Conservation (phyloP, 2,329 filamentous ascomycete genomes). For the Neonectria faginata region DNA sequence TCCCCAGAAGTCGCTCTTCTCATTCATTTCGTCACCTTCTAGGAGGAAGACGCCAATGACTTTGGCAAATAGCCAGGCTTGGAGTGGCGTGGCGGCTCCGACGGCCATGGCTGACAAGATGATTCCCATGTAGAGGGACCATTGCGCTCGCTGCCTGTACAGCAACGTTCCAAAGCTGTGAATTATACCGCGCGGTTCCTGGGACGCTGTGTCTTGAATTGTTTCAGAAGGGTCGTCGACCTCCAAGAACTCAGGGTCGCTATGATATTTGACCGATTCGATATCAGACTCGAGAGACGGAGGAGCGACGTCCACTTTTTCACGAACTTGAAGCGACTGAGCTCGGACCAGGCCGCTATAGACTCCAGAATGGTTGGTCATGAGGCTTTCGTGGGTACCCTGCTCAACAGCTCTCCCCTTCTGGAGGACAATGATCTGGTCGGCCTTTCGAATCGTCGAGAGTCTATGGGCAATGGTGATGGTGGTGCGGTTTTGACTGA, state of each 20-base stretch:
- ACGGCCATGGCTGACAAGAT: conserved; percentile 43
- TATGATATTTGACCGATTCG: background rate
- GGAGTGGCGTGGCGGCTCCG: conserved; percentile 44
- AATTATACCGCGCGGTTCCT: conserved; percentile 17
- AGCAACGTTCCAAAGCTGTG: conserved; percentile 38
- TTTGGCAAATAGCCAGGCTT: conserved; percentile 48
- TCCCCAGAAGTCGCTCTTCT: conserved; percentile 45
- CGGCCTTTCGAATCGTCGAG: conserved; percentile 70
- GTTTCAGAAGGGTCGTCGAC: fast-evolving
- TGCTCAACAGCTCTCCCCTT: conserved; percentile 70
- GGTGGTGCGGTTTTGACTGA: conserved; percentile 63
- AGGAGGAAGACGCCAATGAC: conserved; percentile 44
- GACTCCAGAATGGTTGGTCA: conserved; percentile 57
- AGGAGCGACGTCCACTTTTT: conserved; percentile 1
- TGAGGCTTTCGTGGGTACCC: conserved; percentile 69
- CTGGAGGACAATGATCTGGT: conserved; percentile 74
- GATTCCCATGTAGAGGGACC: conserved; percentile 42
- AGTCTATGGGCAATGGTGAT: conserved; percentile 74
- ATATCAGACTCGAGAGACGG: background rate
- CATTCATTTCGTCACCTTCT: conserved; percentile 44
- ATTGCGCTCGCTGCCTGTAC: conserved; percentile 36
- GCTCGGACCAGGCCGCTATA: conserved; percentile 43
- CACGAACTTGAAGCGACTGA: conserved; percentile 27
- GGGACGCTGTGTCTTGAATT: background rate
- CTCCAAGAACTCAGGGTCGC: background rate